Conservation (phyloP, 2,329 filamentous ascomycete genomes). For the Fusarium udum region DNA sequence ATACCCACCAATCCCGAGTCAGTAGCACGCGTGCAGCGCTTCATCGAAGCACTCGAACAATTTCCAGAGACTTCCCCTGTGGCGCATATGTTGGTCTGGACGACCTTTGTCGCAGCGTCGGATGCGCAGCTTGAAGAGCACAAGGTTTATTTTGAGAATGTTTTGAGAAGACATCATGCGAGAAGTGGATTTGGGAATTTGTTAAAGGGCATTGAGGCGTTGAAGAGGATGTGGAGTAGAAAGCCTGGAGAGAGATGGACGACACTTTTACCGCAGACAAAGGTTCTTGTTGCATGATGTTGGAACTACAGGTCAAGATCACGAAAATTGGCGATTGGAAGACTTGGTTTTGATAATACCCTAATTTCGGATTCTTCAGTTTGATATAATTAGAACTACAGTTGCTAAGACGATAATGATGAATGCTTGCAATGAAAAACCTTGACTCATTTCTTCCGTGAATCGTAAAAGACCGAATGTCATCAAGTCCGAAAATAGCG, state of each 20-base stretch:
- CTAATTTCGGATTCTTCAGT: neutral
- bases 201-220: conserved; percentile 32
- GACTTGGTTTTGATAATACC: conserved; percentile 9
- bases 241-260: conserved; percentile 41
- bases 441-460: fast-evolving
- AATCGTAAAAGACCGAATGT: neutral
- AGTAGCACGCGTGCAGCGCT: conserved; percentile 35
- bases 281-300: conserved; percentile 43
- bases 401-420: fast-evolving
- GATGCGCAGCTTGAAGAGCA: conserved; percentile 41
- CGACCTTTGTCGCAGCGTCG: conserved; percentile 41
- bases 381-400: neutral
- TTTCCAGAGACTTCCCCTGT: conserved; percentile 34
- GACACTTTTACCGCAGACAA: conserved; percentile 35
- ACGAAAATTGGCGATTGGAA: neutral
- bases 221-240: conserved; percentile 39
- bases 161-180: conserved; percentile 25
- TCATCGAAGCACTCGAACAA: conserved; percentile 36
- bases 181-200: conserved; percentile 42
- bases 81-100: conserved; percentile 43
- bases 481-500: fast-evolving
- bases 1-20: conserved; percentile 11
- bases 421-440: neutral
- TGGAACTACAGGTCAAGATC: fast-evolving
- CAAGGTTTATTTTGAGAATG: conserved; percentile 35